phyloP scores from a whole-genome alignment of 306 rosid genomes.

The Prunus mira region DNA sequence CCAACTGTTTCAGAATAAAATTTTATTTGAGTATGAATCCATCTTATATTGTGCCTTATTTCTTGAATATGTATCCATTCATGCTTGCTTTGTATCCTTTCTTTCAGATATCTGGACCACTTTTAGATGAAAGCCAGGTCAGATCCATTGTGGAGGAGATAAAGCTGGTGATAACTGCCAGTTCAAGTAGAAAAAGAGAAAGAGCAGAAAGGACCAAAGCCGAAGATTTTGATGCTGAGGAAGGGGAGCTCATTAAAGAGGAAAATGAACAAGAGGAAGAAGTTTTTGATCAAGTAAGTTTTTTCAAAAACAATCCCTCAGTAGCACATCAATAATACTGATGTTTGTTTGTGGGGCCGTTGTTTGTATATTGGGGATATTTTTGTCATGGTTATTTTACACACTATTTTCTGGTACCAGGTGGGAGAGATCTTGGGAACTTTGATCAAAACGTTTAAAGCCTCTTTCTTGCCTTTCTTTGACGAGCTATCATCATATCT shows the following conservation, averaged over 20 bases:
- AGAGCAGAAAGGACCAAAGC: conserved; percentile 86
- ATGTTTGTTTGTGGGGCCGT: not conserved
- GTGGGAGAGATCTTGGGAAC: conserved; percentile 99
- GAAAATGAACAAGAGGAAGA: conserved; percentile 99
- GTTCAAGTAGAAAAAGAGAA: conserved; percentile 87
- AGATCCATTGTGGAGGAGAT: conserved; percentile 81
- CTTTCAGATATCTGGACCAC: conserved; percentile 75
- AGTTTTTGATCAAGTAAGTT: conserved; percentile 96
- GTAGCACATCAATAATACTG: not conserved
- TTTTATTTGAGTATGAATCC: not conserved
- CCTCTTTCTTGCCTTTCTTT: conserved; percentile 91
- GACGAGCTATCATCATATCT: conserved; percentile 87
- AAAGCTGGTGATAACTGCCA: conserved; percentile 89
- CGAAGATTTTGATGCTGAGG: conserved; percentile 98
- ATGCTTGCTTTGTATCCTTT: not conserved
- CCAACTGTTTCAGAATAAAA: not conserved
- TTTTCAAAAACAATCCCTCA: conserved; percentile 1
- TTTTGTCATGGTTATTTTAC: conserved; percentile 13
- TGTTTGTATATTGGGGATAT: not conserved
- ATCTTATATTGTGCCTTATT: not conserved
- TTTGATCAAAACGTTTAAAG: conserved; percentile 92
- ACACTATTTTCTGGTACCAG: conserved; percentile 40
- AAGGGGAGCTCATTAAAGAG: conserved; percentile 83
- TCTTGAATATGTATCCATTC: not conserved
- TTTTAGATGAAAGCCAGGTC: conserved; percentile 90